A percentile compares a stretch with the other conserved stretches of the same genome.
Evolutionary conservation across 495 filamentous ascomycete species (phyloP).

Genomic region (Pseudomonodictys pantanalensis): DNA sequence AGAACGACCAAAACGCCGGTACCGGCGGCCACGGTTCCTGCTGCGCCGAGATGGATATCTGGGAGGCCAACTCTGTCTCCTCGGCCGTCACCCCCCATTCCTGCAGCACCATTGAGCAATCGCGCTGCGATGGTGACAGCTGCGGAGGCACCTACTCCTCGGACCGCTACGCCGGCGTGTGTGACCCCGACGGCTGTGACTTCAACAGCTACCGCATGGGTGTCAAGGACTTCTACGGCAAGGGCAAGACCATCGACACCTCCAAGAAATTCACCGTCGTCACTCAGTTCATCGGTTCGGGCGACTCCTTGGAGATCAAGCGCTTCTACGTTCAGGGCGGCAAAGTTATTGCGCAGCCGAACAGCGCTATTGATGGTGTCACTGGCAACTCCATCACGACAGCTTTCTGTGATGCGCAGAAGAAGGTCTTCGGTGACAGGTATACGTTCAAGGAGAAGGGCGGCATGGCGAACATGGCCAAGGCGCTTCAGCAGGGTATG

Average conservation of each 20-base stretch:
- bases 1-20: conserved; percentile 60
- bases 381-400: conserved; percentile 58
- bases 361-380: conserved; percentile 52
- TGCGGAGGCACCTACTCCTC: conserved; percentile 42
- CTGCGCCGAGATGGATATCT: conserved; percentile 37
- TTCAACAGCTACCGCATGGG: conserved; percentile 63
- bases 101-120: conserved; percentile 34
- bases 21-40: conserved; percentile 48
- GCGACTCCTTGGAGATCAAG: conserved; percentile 54
- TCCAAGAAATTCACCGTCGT: conserved; percentile 60
- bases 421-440: conserved; percentile 59
- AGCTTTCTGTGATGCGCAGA: conserved; percentile 60
- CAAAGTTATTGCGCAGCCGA: conserved; percentile 57
- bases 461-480: conserved; percentile 57
- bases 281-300: conserved; percentile 61
- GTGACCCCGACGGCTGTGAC: conserved; percentile 64
- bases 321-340: conserved; percentile 63
- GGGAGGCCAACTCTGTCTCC: conserved; percentile 37
- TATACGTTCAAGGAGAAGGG: conserved; percentile 60
- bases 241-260: conserved; percentile 57
- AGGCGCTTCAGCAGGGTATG: conserved; percentile 57
- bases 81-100: conserved; percentile 39
- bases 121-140: conserved; percentile 28
- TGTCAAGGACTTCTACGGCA: conserved; percentile 55
- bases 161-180: conserved; percentile 49